Conservation (phyloP, 805 yeast genomes). For the Cyberlindnera amylophila region DNA sequence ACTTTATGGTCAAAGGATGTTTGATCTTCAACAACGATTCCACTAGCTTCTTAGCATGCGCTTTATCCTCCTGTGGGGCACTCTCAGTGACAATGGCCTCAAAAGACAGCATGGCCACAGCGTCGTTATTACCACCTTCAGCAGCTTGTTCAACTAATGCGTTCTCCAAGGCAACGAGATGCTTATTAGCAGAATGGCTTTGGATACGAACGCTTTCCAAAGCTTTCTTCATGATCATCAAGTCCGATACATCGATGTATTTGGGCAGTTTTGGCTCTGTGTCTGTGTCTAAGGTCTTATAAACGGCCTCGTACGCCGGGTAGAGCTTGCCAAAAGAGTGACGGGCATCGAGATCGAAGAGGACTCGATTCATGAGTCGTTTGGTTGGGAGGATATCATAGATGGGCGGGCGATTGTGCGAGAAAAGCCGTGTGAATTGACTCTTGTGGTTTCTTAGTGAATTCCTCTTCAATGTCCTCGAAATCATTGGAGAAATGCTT, state of each 20-base stretch:
- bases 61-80: constrained; percentile 47
- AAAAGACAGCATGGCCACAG: constrained; percentile 69
- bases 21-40: constrained; percentile 50
- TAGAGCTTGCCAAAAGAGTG: constrained; percentile 49
- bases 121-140: constrained; percentile 77
- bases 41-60: constrained; percentile 60
- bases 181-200: constrained; percentile 55
- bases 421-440: constrained; percentile 12
- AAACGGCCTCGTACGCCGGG: constrained; percentile 50
- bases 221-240: constrained; percentile 65
- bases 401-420: constrained; percentile 34
- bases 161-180: constrained; percentile 60
- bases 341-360: constrained; percentile 65
- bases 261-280: constrained; percentile 34
- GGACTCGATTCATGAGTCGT: constrained; percentile 49
- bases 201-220: constrained; percentile 57
- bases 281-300: constrained; percentile 39
- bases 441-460: not conserved
- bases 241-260: constrained; percentile 49
- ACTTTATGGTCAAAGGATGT: constrained; percentile 73
- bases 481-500: too few relatives aligned
- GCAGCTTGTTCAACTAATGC: constrained; percentile 80
- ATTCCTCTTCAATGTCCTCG: not conserved
- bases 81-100: constrained; percentile 47
- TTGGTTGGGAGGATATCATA: constrained; percentile 54